Base-by-base conservation (phyloP, 805 yeast genomes). In the Candida broadrunensis region DNA sequence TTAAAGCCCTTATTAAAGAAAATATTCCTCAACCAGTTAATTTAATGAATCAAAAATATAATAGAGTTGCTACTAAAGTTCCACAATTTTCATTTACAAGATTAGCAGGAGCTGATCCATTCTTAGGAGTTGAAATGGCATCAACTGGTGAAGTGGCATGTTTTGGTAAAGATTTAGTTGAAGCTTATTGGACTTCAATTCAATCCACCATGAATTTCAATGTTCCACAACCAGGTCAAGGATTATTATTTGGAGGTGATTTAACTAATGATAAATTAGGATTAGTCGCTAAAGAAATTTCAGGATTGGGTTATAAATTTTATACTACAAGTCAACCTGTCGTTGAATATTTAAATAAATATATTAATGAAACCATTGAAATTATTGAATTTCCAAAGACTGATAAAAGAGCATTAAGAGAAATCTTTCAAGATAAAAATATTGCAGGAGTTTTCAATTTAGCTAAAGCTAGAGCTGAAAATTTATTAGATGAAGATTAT, bases 81-180 rank as follows among this genome's bases (percentile, higher is more conserved):
- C 99, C 99, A 36, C 99, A 93, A 72, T 93, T 93, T 70, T 91
- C 98, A 6, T 93, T 93, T 75, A 90, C 98, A 30, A 83, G 99
- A 73, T 77, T 93, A 58, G 97, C 98, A 15, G 99, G 99, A 51
- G 99, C 99, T 37, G 99, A 93, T 67, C 99, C 99, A 49, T 90
- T 87, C 77, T 76, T 93, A 60, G 99, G 99, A 49, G 99, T 93
- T 51, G 99, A 93, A 73, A 93, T 93, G 99, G 84, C 98, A 5
- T 90, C 98, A 11, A 93, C 99, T 38, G 99, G 99, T 67, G 99
- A 93, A 72, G 86, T 93, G 61, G 99, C 99, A 23, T 87, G 97
- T 62, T 93, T 93, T 61, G 99, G 99, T 54, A 73, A 73, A 47
- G 84, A 88, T 65, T 64, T 85, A 47, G 55, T 77, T 42, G 98